Base-by-base conservation (phyloP, 2,329 filamentous ascomycete genomes). In the Geosmithia morbida region DNA sequence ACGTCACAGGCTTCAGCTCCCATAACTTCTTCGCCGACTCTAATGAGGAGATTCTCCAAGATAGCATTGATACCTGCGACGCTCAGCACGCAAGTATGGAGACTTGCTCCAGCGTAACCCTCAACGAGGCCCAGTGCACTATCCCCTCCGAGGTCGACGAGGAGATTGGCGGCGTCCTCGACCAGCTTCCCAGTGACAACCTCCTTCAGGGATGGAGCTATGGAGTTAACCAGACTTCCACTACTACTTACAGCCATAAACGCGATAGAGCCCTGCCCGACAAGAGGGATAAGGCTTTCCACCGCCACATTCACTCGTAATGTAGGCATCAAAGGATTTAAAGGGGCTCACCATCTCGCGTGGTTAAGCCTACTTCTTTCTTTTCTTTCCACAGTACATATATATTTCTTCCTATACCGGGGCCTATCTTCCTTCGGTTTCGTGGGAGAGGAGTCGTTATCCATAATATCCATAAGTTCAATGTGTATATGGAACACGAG, bases 21-120 rank as follows among this genome's bases (percentile, higher is more conserved):
- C 83, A 87, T 62, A 83, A 88, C 61, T 87, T 88, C 65, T 62
- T 83, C 52, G 77, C 83, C 51, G 83, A 76, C 16, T 88, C 84
- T 85, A 77, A 87, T 53, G 68, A 75, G 51, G 61, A 67, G 30
- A 70, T 73, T 43, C 77, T 86, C 46, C 79, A 83, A 61, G 67
- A 74, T 51, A 81, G 84, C 52, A 78, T 86, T 53, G 70, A 83
- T 57, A 75, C 67, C 45, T 87, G 85, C 67, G 67, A 79, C 54
- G 74, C 73, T 43, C 73, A 77, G 45, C 72, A 71, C 49, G 53
- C 58, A 7, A 76, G 75, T 45, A 79, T 86, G 66, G 74, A 82
- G 51, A 68, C 73, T 52, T 87, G 81, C 65, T 69, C 72, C 6
- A 69, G 71, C 83, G 49, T 67, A 67, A 48, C 68, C 41, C 53